Evolutionary conservation across 441 rosid genomes (phyloP).

Genomic region (Syzygium syzygioides): DNA sequence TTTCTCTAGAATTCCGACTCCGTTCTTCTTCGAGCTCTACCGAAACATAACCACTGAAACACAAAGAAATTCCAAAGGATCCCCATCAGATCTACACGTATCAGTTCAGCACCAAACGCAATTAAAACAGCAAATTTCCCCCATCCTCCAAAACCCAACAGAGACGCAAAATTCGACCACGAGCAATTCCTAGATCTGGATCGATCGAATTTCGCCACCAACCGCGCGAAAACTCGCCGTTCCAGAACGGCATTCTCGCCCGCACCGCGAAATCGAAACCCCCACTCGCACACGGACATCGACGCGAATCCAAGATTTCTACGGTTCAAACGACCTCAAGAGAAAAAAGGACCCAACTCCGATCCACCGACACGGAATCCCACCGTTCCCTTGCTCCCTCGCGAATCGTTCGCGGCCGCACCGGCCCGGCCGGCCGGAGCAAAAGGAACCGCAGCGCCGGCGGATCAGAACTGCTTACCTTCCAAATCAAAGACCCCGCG

Average conservation of each 20-base stretch:
- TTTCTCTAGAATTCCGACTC: neutral
- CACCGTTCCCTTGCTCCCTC: neutral
- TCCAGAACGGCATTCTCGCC: neutral
- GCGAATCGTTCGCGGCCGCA: neutral
- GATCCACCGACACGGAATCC: neutral
- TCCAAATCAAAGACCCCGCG: neutral
- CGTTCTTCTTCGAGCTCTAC: neutral
- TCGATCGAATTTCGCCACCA: neutral
- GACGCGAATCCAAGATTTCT: neutral
- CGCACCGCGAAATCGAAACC: neutral
- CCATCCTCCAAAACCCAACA: neutral
- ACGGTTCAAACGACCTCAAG: neutral
- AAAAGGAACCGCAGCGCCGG: neutral
- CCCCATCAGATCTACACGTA: neutral
- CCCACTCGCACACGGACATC: neutral
- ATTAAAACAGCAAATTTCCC: neutral
- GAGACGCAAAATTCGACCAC: neutral
- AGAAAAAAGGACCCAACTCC: neutral
- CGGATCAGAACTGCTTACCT: neutral
- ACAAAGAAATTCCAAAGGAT: neutral
- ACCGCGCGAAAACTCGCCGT: too few species aligned
- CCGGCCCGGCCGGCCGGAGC: neutral
- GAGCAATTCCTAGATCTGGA: neutral
- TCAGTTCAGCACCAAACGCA: neutral
- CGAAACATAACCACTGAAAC: neutral